A percentile compares a stretch with the other conserved stretches of the same genome.
phyloP scores from a whole-genome alignment of 179 eudicot species.

The Amaranthus tricolor region DNA sequence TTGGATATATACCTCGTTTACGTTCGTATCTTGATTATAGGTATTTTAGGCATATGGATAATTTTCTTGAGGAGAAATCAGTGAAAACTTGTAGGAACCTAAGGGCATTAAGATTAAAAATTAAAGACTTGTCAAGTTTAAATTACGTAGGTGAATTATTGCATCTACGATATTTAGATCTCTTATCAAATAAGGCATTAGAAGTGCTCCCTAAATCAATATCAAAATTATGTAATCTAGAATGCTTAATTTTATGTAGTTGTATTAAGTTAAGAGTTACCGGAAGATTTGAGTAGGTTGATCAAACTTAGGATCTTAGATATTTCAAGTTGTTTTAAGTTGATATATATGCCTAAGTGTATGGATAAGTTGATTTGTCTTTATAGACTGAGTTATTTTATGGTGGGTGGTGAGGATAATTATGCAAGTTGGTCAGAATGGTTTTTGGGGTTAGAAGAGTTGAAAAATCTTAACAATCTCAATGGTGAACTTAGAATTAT shows the following conservation, averaged over 20 bases:
- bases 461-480: no score
- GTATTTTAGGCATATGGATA: not conserved
- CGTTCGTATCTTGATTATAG: not conserved
- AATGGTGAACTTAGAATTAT: no score
- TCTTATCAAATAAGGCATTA: no score
- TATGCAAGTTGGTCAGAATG: not conserved
- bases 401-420: not conserved
- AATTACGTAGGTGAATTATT: not conserved
- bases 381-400: not conserved
- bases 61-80: not conserved
- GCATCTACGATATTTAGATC: no score
- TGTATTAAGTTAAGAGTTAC: not conserved
- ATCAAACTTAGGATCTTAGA: no score
- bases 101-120: slow-evolving; percentile 22
- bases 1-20: not conserved
- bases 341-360: slow-evolving; percentile 18
- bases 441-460: not conserved
- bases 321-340: not conserved
- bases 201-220: no score
- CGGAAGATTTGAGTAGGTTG: no score
- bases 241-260: slow-evolving; percentile 5
- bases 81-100: slow-evolving; percentile 18
- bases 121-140: not conserved
- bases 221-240: slow-evolving; percentile 1
- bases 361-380: slow-evolving; percentile 15